A percentile compares a stretch with the other conserved stretches of the same genome.
Evolutionary conservation across 2,329 filamentous ascomycete species (phyloP).

Genomic region (Daldinia sp.): DNA sequence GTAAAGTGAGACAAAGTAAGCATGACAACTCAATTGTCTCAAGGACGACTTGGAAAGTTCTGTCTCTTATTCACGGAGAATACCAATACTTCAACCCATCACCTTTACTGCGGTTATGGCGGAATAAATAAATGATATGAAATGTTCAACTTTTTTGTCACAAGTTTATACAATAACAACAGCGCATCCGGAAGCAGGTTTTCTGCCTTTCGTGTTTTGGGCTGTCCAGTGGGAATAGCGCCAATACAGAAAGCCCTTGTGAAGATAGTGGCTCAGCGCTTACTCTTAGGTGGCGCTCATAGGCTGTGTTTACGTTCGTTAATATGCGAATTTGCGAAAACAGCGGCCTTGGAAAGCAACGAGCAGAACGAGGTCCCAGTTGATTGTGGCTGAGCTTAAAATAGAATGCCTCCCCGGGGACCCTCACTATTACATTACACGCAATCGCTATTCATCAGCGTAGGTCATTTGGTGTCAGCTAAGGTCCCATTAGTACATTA

Average conservation of each 20-base stretch:
- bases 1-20: constrained; percentile 24
- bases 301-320: constrained; percentile 26
- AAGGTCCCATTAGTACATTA: constrained; percentile 13
- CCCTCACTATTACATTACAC: constrained; percentile 31
- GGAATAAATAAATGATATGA: constrained; percentile 27
- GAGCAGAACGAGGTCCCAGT: not conserved
- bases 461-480: constrained; percentile 28
- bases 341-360: not conserved
- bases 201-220: constrained; percentile 8
- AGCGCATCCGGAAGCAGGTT: constrained; percentile 2
- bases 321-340: not conserved
- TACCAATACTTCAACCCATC: not conserved
- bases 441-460: constrained; percentile 37
- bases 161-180: not conserved
- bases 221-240: not conserved
- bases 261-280: constrained; percentile 30
- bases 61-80: constrained; percentile 1
- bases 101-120: constrained; percentile 24
- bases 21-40: constrained; percentile 3
- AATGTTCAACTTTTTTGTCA: constrained; percentile 4
- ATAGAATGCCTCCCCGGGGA: constrained; percentile 24
- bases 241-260: constrained; percentile 2
- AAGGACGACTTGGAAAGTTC: not conserved
- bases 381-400: constrained; percentile 39
- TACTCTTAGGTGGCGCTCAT: constrained; percentile 22